Evolutionary conservation across 805 yeast species (phyloP).

Genomic region (Suhomyces sp.): DNA sequence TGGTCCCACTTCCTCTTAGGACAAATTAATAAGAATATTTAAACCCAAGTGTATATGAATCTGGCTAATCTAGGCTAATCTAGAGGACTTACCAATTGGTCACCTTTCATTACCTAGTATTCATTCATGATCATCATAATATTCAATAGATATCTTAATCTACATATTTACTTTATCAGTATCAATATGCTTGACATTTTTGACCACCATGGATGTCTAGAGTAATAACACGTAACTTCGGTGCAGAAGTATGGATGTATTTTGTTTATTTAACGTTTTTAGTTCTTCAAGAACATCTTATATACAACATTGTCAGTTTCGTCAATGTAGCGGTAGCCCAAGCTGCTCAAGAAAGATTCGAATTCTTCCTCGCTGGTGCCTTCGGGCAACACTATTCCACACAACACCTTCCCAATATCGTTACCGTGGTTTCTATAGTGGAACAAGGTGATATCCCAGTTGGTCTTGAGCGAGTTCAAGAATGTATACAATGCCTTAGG

Average conservation of each 20-base stretch:
- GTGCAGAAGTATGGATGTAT: neutral
- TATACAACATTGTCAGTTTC: slow-evolving; percentile 88
- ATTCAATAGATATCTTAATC: too few species aligned
- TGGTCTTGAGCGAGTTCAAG: slow-evolving; percentile 62
- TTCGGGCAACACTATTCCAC: slow-evolving; percentile 84
- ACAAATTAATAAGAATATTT: too few species aligned
- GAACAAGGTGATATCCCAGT: slow-evolving; percentile 92
- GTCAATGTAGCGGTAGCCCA: slow-evolving; percentile 75
- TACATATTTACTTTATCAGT: too few species aligned
- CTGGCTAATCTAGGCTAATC: too few species aligned
- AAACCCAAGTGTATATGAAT: too few species aligned
- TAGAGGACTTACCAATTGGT: too few species aligned
- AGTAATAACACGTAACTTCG: neutral
- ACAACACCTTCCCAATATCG: slow-evolving; percentile 88
- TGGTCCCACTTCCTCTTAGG: too few species aligned
- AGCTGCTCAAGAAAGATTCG: slow-evolving; percentile 60
- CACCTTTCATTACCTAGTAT: too few species aligned
- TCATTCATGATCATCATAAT: too few species aligned
- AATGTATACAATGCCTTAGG: slow-evolving; percentile 91
- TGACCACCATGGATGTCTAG: too few species aligned
- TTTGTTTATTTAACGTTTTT: neutral
- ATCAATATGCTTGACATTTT: too few species aligned
- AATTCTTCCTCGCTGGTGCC: slow-evolving; percentile 59
- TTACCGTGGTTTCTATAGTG: slow-evolving; percentile 97
- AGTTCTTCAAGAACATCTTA: slow-evolving; percentile 57